A percentile compares a stretch with the other conserved stretches of the same genome.
phyloP scores from a whole-genome alignment of 805 yeast species.

The Barnettozyma populi region DNA sequence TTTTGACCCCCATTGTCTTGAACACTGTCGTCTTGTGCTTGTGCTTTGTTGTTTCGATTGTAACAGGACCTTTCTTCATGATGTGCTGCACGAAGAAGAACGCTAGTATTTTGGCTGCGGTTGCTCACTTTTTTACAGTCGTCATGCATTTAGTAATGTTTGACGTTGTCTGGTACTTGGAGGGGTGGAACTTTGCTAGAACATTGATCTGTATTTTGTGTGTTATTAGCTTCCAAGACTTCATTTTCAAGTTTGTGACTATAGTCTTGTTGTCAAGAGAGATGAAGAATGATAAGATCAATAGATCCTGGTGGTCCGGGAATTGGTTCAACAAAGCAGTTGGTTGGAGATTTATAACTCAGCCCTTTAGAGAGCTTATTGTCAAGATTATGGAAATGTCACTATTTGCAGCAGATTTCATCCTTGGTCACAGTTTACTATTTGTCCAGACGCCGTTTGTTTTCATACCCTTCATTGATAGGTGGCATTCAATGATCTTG shows the following conservation, averaged over 20 bases:
- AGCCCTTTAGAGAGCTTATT: slow-evolving; percentile 57
- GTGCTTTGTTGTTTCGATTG: slow-evolving; percentile 39
- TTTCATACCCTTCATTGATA: slow-evolving; percentile 57
- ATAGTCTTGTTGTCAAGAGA: slow-evolving; percentile 56
- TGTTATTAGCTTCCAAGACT: slow-evolving; percentile 47
- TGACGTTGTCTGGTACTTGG: slow-evolving; percentile 61
- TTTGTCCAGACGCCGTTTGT: slow-evolving; percentile 56
- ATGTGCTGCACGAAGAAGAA: slow-evolving; percentile 36
- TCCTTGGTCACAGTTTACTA: slow-evolving; percentile 52
- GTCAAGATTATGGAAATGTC: slow-evolving; percentile 64
- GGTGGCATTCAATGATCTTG: slow-evolving; percentile 59
- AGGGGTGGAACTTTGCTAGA: slow-evolving; percentile 58
- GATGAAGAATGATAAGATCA: slow-evolving; percentile 51
- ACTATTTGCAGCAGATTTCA: slow-evolving; percentile 60
- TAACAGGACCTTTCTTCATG: slow-evolving; percentile 44
- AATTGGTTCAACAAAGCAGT: slow-evolving; percentile 59
- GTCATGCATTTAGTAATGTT: slow-evolving; percentile 49
- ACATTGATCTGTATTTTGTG: slow-evolving; percentile 60
- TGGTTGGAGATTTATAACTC: slow-evolving; percentile 56
- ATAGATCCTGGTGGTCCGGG: slow-evolving; percentile 78
- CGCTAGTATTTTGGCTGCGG: slow-evolving; percentile 49
- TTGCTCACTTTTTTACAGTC: slow-evolving; percentile 51
- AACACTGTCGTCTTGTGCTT: slow-evolving; percentile 27
- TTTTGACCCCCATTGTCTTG: slow-evolving; percentile 43
- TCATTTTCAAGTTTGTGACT: slow-evolving; percentile 48